Evolutionary conservation across 805 yeast genomes (phyloP), one percentile per base, ranked within the genome.

Genomic region (Monosporozyma aerobia): DNA sequence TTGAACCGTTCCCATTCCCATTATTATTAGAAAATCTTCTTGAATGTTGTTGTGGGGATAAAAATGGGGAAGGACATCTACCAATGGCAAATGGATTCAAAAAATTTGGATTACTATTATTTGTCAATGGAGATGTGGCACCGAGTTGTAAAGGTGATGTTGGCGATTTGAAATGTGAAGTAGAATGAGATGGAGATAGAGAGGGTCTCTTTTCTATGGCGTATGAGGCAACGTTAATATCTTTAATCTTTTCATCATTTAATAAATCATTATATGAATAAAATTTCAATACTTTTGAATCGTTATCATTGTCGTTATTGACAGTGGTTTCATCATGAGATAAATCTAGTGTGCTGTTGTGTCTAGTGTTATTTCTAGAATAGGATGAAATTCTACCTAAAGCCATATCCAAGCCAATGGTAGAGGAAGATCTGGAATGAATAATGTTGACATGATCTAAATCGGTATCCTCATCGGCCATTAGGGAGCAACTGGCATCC

Each of bases 231-330:
- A 27, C 37, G 13, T 35, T 41, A 43, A 43, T 43, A 43, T 43
- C 45, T 80, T 75, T 50, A 63, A 62, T 85, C 51, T 54, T 56
- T 66, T 85, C 92, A 59, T 79, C 81, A 57, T 74, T 78, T 55
- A 85, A 76, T 79, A 87, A 77, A 60, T 87, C 96, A 3, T 92
- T 95, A 66, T 85, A 87, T 2, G 90, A 83, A 63, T 81, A 84
- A 64, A 87, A 87, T 40, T 73, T 70, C 43, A 77, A 57, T 3
- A 63, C 57, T 43, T 62, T 61, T 32, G 62, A 57, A 45, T 58
- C 40, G 32, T 32, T 40, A 1, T 37, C 45, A 16, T 32, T 16
- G 8, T n/a, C 8, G 30, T n/a, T 32, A 16, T 11, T 46, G 1
- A 11, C n/a, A 25, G n/a, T 23, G 5, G 3, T 23, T 14, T 22